Evolutionary conservation across 208 protist genomes (phyloP), one percentile per base, ranked within the genome.

Genomic region (Porcisia deanei): DNA sequence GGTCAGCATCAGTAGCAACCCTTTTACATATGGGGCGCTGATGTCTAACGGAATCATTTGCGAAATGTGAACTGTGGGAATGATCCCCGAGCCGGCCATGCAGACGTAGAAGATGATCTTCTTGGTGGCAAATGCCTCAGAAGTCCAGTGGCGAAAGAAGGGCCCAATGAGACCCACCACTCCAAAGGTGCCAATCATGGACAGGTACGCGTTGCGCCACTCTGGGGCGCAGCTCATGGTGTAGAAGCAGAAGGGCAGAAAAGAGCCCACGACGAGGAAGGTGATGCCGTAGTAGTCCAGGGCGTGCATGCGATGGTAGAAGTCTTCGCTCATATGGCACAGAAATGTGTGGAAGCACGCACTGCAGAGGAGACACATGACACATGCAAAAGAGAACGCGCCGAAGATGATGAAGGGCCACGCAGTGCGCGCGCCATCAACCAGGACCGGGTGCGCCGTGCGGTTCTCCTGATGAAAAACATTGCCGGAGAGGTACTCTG

Each of bases 211-310:
- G 71, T 85, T 88, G 54, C 88, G 86, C 88, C 82, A 93, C 55
- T 41, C 74, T 12, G 92, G 90, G 10, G 91, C 75, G 66, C 94
- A 95, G 52, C 77, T 71, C 57, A 97, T 93, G 34, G 85, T 80
- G 81, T 93, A 94, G 73, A 87, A 96, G 75, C 88, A 93, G 68
- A 96, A 91, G 1, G 94, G 94, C 5, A 96, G 75, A 66, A 97
- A 96, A 34, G 89, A 95, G 41, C 90, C 86, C 41, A 94, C 89
- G 37, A 94, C 85, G 60, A 97, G 88, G 53, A 89, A 82, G 16
- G 88, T 95, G 66, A 97, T 97, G 54, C 89, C 94, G 78, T 91
- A 94, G 75, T 96, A 95, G 76, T 97, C 94, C 3, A 94, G 54
- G 7, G 89, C 75, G 84, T 96, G 92, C 8, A 86, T 86, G 54